Evolutionary conservation across 345 rosid genomes (phyloP).

Genomic region (Limnanthes douglasii): DNA sequence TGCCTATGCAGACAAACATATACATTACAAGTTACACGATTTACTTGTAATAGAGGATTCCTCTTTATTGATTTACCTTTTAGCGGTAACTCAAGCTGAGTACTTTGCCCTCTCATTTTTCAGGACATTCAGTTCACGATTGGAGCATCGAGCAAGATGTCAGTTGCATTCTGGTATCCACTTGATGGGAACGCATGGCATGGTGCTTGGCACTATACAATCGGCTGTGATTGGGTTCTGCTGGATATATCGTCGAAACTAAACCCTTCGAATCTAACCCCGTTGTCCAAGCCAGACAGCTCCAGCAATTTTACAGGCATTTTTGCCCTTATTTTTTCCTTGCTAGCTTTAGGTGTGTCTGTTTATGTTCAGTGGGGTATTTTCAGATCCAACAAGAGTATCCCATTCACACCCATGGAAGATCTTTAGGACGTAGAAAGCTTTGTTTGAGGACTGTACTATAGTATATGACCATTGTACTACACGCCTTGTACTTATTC

Average conservation of each 20-base stretch:
- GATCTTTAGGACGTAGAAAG: slow-evolving; percentile 17
- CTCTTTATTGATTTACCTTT: slow-evolving; percentile 13
- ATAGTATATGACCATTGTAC: no score
- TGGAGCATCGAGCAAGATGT: slow-evolving; percentile 52
- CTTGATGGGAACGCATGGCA: slow-evolving; percentile 67
- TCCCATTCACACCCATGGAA: slow-evolving; percentile 31
- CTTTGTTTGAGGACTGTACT: no score
- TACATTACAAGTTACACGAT: no score
- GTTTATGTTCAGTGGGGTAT: slow-evolving; percentile 46
- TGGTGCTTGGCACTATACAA: slow-evolving; percentile 74
- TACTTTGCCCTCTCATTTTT: slow-evolving; percentile 6
- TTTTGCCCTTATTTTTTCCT: slow-evolving; percentile 49
- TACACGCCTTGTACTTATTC: no score
- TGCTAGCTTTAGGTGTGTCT: slow-evolving; percentile 40
- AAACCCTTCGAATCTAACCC: slow-evolving; percentile 19
- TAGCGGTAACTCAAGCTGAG: background rate
- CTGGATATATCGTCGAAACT: slow-evolving; percentile 44
- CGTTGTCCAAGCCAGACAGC: slow-evolving; percentile 17
- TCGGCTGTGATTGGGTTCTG: slow-evolving; percentile 71
- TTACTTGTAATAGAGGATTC: no score
- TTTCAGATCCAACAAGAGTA: slow-evolving; percentile 15
- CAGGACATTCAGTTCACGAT: slow-evolving; percentile 91
- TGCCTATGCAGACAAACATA: no score
- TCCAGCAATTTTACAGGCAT: slow-evolving; percentile 38
- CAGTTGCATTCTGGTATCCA: slow-evolving; percentile 95